Conservation (phyloP, 805 yeast genomes). For the Suhomyces kilbournensis region DNA sequence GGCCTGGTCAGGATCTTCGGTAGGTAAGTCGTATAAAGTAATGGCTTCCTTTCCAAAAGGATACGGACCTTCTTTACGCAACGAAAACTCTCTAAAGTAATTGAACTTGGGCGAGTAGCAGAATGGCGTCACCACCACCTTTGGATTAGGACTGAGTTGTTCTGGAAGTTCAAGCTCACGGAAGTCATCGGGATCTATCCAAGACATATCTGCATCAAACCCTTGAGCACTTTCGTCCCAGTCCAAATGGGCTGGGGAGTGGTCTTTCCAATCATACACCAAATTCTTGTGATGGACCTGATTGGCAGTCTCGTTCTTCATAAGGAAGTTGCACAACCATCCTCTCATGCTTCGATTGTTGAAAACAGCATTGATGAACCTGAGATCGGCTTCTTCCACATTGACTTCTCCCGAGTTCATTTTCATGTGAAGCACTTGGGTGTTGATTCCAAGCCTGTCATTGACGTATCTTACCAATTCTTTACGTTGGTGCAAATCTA, state of each 20-base stretch:
- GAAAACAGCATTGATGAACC: constrained; percentile 64
- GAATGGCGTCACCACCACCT: constrained; percentile 45
- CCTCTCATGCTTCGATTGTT: constrained; percentile 47
- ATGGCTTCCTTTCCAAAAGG: constrained; percentile 63
- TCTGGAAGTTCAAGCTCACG: constrained; percentile 60
- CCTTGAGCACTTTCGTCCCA: constrained; percentile 26
- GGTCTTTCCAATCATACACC: not conserved
- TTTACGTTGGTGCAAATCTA: constrained; percentile 42
- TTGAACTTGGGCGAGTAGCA: constrained; percentile 56
- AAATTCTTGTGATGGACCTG: not conserved
- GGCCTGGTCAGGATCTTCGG: constrained; percentile 52
- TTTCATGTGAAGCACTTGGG: constrained; percentile 48
- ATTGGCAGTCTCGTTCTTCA: not conserved
- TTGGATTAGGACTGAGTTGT: constrained; percentile 38
- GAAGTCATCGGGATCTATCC: constrained; percentile 79
- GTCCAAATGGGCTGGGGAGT: not conserved
- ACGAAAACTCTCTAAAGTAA: constrained; percentile 52
- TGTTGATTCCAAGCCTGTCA: constrained; percentile 33
- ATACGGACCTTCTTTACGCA: constrained; percentile 42
- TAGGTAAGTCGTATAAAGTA: constrained; percentile 63
- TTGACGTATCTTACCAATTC: constrained; percentile 36
- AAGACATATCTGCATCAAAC: constrained; percentile 36
- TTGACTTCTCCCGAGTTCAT: constrained; percentile 70
- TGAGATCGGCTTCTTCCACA: constrained; percentile 62
- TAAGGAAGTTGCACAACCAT: constrained; percentile 7